A percentile compares a stretch with the other conserved stretches of the same genome.
phyloP scores from a whole-genome alignment of 1,284 basidiomycete genomes.

The Ceratobasidium sp. region DNA sequence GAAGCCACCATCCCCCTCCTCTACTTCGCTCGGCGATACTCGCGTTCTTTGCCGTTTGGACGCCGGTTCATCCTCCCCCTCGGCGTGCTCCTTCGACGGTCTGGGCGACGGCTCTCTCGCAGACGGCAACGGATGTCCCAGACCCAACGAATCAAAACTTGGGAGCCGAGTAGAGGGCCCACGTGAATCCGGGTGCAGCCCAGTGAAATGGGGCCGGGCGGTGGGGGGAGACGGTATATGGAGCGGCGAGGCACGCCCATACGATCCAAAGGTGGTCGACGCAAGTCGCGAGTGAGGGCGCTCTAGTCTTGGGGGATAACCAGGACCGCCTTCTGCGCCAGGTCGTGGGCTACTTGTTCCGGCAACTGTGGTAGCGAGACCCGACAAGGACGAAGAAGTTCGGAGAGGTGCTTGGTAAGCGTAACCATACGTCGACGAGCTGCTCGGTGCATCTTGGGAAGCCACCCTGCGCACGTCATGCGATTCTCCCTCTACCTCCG shows the following conservation, averaged over 20 bases:
- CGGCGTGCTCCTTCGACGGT: constrained; percentile 10
- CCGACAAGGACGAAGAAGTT: constrained; percentile 19
- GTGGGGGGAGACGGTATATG: constrained; percentile 20
- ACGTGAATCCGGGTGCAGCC: constrained; percentile 24
- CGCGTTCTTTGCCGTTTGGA: constrained; percentile 27
- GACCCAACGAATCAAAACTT: constrained; percentile 19
- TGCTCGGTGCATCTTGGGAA: constrained; percentile 28
- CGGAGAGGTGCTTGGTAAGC: constrained; percentile 16
- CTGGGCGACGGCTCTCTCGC: constrained; percentile 30
- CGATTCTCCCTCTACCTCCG: constrained; percentile 18
- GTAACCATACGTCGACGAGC: constrained; percentile 25
- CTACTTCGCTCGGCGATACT: constrained; percentile 1
- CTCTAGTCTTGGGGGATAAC: constrained; percentile 8
- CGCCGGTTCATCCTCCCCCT: constrained; percentile 30
- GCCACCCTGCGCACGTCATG: constrained; percentile 10
- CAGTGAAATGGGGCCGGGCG: constrained; percentile 3
- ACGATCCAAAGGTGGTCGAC: constrained; percentile 1
- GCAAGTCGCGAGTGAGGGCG: constrained; percentile 22
- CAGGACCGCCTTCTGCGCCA: not conserved
- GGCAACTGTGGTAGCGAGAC: not conserved
- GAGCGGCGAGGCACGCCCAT: constrained; percentile 14
- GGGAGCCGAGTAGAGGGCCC: constrained; percentile 25
- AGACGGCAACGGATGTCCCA: constrained; percentile 9
- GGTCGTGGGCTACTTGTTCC: constrained; percentile 18
- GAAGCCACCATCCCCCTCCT: constrained; percentile 17